phyloP scores from a whole-genome alignment of 345 rosid species.

The Citropsis articulata region DNA sequence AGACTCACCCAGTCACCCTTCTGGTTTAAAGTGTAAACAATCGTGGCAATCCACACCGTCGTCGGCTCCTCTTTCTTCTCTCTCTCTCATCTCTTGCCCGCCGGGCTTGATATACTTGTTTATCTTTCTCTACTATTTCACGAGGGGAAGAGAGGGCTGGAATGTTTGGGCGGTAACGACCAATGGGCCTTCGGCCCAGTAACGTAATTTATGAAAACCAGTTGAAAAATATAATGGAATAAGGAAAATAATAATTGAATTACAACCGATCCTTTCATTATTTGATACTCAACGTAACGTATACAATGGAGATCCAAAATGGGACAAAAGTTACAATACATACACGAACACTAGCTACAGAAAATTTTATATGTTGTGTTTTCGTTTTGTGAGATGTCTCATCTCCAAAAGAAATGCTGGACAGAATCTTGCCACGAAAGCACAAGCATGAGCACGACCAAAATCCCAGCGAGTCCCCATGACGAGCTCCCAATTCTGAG shows the following conservation, averaged over 20 bases:
- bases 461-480: conserved; percentile 58
- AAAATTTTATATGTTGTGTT: no score
- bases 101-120: neutral
- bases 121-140: no score
- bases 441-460: conserved; percentile 55
- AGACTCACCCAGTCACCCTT: conserved; percentile 9
- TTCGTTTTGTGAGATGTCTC: neutral
- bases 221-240: no score
- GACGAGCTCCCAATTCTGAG: conserved; percentile 56
- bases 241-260: neutral
- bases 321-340: neutral
- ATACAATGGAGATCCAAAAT: neutral
- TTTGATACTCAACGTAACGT: neutral
- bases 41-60: neutral
- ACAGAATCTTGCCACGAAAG: conserved; percentile 58
- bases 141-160: no score
- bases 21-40: neutral
- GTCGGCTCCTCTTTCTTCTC: neutral
- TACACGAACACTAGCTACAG: neutral
- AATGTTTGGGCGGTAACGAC: neutral
- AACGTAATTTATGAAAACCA: neutral
- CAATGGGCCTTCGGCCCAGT: neutral
- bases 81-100: neutral
- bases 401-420: conserved; percentile 53
- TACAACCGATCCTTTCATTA: neutral